Conservation (phyloP, 352 stramenopile species). For the Phytophthora idaei region DNA sequence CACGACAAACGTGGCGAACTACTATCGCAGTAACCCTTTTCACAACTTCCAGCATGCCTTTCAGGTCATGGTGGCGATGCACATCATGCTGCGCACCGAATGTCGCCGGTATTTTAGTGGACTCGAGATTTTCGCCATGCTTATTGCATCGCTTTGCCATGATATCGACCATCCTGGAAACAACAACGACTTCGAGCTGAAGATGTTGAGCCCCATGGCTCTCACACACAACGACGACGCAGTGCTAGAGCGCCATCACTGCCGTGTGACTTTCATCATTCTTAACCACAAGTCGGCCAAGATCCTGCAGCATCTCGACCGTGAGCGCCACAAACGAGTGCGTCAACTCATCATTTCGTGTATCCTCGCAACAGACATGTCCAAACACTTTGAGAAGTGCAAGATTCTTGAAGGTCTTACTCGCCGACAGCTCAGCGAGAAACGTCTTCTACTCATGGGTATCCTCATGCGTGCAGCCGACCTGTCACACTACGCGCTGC, state of each 20-base stretch:
- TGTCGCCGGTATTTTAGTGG: slow-evolving; percentile 67
- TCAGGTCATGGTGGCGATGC: slow-evolving; percentile 63
- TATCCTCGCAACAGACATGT: slow-evolving; percentile 84
- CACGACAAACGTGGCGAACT: slow-evolving; percentile 59
- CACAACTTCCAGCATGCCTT: slow-evolving; percentile 86
- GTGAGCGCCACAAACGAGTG: slow-evolving; percentile 56
- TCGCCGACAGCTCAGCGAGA: slow-evolving; percentile 60
- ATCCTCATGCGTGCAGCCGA: slow-evolving; percentile 79
- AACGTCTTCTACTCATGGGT: slow-evolving; percentile 60
- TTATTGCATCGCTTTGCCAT: slow-evolving; percentile 76
- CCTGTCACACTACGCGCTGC: slow-evolving; percentile 64
- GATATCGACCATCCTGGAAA: slow-evolving; percentile 87
- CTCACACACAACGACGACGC: slow-evolving; percentile 86
- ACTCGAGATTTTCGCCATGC: slow-evolving; percentile 75
- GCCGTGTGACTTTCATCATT: slow-evolving; percentile 77
- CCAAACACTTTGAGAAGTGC: slow-evolving; percentile 77
- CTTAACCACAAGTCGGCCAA: slow-evolving; percentile 76
- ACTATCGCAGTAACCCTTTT: slow-evolving; percentile 80
- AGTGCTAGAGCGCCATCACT: slow-evolving; percentile 86
- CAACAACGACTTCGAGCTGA: slow-evolving; percentile 87
- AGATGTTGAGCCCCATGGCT: slow-evolving; percentile 72
- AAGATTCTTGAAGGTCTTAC: slow-evolving; percentile 69
- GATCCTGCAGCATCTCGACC: slow-evolving; percentile 70
- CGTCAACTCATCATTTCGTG: slow-evolving; percentile 66
- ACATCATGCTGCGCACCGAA: slow-evolving; percentile 61